phyloP scores from a whole-genome alignment of 768 basidiomycete genomes.

The Infundibulicybe gibba region DNA sequence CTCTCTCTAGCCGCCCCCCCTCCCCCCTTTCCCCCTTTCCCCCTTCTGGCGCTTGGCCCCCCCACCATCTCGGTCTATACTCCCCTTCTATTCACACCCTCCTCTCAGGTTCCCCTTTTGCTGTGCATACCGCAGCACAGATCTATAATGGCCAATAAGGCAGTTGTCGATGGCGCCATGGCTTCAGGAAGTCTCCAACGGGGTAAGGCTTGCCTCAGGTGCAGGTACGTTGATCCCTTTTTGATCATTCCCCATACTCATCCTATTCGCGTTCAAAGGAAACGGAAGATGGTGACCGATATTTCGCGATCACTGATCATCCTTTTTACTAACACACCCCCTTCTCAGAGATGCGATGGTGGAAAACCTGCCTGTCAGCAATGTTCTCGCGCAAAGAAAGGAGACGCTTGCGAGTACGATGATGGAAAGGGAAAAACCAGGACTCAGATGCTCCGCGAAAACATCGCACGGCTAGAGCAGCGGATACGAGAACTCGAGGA shows the following conservation, averaged over 20 bases:
- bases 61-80: slow-evolving; percentile 24
- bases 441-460: slow-evolving; percentile 76
- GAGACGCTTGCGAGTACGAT: slow-evolving; percentile 74
- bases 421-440: slow-evolving; percentile 83
- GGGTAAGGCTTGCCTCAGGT: slow-evolving; percentile 70
- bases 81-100: slow-evolving; percentile 24
- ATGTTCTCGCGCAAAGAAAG: slow-evolving; percentile 74
- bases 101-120: slow-evolving; percentile 13
- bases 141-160: slow-evolving; percentile 50
- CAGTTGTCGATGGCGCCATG: slow-evolving; percentile 26
- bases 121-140: slow-evolving; percentile 28
- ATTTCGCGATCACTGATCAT: slow-evolving; percentile 1
- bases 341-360: slow-evolving; percentile 69
- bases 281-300: slow-evolving; percentile 61
- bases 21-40: slow-evolving; percentile 10
- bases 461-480: slow-evolving; percentile 68
- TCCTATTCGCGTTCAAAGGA: slow-evolving; percentile 33
- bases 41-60: slow-evolving; percentile 4
- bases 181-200: slow-evolving; percentile 49
- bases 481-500: slow-evolving; percentile 73
- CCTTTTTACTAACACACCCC: slow-evolving; percentile 7
- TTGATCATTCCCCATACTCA: slow-evolving; percentile 7
- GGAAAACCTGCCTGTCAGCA: slow-evolving; percentile 75
- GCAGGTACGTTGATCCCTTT: slow-evolving; percentile 44
- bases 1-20: slow-evolving; percentile 13